These are phyloP conservation scores for Entoloma clypeatum DNA, from an alignment of 1,284 basidiomycete species.

Conservation along the genomic window DNA sequence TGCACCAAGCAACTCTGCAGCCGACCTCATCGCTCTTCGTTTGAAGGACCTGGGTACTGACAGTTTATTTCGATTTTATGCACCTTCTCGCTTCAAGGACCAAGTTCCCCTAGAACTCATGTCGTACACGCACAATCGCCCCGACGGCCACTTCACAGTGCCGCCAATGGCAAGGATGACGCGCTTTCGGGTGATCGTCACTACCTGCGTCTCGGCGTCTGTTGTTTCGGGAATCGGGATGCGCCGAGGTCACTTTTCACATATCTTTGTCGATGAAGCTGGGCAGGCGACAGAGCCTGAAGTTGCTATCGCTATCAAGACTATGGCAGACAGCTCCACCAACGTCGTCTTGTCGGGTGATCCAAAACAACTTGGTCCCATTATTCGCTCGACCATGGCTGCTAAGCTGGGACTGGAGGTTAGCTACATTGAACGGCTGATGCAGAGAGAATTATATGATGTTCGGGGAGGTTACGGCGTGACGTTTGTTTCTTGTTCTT, in stretches of 20 bases:
- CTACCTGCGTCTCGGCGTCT: conserved; percentile 59
- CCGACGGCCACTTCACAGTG: conserved; percentile 43
- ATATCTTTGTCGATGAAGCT: conserved; percentile 68
- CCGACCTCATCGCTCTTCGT: conserved; percentile 54
- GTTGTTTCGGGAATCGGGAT: conserved; percentile 55
- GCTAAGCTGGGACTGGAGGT: conserved; percentile 46
- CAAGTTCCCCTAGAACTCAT: conserved; percentile 42
- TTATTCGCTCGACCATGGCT: conserved; percentile 50
- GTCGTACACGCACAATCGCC: conserved; percentile 37
- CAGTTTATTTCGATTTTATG: conserved; percentile 60
- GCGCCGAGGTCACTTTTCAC: conserved; percentile 51
- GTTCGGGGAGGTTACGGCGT: conserved; percentile 33
- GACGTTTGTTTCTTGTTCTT: conserved; percentile 33
- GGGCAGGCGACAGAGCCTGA: conserved; percentile 65
- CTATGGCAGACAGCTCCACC: conserved; percentile 46
- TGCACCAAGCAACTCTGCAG: conserved; percentile 62
- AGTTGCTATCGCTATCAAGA: conserved; percentile 52
- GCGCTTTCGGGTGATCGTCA: conserved; percentile 51
- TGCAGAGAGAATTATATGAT: conserved; percentile 46
- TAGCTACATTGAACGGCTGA: conserved; percentile 57
- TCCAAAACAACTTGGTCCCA: conserved; percentile 59
- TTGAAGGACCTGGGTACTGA: conserved; percentile 38
- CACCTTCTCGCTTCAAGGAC: conserved; percentile 48
- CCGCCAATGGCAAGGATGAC: conserved; percentile 40
- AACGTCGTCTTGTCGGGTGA: conserved; percentile 60